phyloP scores from a whole-genome alignment of 345 rosid species.

The Rhodamnia rubescens region DNA sequence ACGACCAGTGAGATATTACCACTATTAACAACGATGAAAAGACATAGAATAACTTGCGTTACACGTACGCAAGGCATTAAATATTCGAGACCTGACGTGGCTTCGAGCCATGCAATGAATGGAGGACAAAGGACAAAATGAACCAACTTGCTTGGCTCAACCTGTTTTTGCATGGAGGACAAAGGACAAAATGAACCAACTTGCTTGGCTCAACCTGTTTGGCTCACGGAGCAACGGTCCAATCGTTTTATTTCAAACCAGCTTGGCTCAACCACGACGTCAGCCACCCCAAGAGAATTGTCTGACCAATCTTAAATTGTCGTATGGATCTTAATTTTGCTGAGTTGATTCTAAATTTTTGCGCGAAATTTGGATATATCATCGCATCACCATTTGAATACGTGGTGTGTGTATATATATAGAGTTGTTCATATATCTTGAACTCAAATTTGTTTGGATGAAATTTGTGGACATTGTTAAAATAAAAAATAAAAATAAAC shows the following conservation, averaged over 20 bases:
- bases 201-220: too few species aligned
- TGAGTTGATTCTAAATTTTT: background rate
- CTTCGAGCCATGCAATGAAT: slow-evolving; percentile 9
- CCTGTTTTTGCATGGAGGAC: too few species aligned
- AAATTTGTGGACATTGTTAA: background rate
- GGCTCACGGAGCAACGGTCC: background rate
- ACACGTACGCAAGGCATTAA: background rate
- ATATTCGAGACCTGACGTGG: slow-evolving; percentile 6
- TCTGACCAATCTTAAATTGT: background rate
- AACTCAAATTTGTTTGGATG: background rate
- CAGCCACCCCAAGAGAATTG: background rate
- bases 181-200: slow-evolving; percentile 2
- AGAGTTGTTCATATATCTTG: background rate
- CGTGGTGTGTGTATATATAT: too few species aligned
- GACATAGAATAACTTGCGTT: background rate
- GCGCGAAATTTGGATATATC: background rate
- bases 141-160: too few species aligned
- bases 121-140: too few species aligned
- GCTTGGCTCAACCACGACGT: background rate
- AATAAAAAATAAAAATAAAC: background rate
- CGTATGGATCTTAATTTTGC: background rate
- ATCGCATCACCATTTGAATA: too few species aligned
- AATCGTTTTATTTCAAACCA: background rate
- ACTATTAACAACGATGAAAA: background rate
- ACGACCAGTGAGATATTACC: background rate